Conservation (phyloP, 2,329 filamentous ascomycete genomes). For the Cladosporium velox region DNA sequence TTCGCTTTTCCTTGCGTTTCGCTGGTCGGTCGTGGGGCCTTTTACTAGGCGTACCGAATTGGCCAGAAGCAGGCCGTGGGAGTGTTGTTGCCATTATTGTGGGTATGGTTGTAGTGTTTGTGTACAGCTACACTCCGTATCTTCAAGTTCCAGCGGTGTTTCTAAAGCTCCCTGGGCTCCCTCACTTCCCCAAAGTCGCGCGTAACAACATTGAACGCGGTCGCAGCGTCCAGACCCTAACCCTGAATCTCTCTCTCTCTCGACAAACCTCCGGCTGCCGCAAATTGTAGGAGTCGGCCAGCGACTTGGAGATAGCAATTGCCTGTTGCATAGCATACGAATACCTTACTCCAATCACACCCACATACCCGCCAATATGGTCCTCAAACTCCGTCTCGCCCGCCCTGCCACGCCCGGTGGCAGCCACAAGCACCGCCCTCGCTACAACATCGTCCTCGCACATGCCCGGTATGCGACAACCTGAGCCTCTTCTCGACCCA, state of each 20-base stretch:
- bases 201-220: neutral
- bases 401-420: conserved; percentile 69
- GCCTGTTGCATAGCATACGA: neutral
- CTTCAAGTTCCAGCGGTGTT: conserved; percentile 3
- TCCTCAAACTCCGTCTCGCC: conserved; percentile 88
- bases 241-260: neutral
- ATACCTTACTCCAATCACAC: neutral
- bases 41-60: conserved; percentile 12
- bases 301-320: neutral
- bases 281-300: conserved; percentile 11
- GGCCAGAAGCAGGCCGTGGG: neutral
- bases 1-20: conserved; percentile 32
- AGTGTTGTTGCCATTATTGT: conserved; percentile 14
- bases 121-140: neutral
- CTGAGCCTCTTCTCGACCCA: neutral
- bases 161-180: conserved; percentile 1
- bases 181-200: conserved; percentile 3
- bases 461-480: conserved; percentile 72
- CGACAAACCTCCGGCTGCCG: conserved; percentile 7
- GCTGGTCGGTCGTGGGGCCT: conserved; percentile 3
- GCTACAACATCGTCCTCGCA: conserved; percentile 96
- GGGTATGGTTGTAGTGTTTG: neutral
- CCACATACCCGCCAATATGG: conserved; percentile 56
- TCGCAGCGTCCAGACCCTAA: neutral
- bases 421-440: conserved; percentile 73